phyloP scores from a whole-genome alignment of 441 rosid genomes.

The Eutrema salsugineum region DNA sequence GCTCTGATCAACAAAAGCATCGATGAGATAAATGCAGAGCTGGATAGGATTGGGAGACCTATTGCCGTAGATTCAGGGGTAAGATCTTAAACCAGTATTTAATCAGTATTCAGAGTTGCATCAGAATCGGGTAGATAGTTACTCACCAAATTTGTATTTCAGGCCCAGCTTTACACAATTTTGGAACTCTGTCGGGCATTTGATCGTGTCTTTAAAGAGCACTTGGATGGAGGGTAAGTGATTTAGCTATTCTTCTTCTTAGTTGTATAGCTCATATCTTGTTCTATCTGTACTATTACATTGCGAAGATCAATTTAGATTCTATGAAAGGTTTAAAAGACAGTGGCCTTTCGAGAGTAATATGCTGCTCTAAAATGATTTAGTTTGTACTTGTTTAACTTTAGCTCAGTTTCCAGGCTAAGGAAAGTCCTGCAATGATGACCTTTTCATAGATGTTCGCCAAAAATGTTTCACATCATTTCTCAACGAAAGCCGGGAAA shows the following conservation, averaged over 20 bases:
- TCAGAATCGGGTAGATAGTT: not conserved
- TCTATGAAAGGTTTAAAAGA: not conserved
- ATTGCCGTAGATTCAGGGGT: conserved; percentile 98
- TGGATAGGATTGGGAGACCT: conserved; percentile 97
- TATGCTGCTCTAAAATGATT: not conserved
- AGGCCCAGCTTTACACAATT: conserved; percentile 97
- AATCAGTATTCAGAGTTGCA: not conserved
- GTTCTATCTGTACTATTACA: not conserved
- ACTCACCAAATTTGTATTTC: conserved; percentile 25
- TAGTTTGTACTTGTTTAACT: not conserved
- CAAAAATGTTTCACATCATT: not conserved
- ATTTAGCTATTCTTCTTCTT: conserved; percentile 16
- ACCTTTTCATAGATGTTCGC: not conserved
- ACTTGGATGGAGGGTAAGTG: conserved; percentile 96
- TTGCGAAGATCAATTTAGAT: not conserved
- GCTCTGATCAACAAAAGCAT: conserved; percentile 93
- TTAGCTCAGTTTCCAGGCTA: not conserved
- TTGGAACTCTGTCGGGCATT: conserved; percentile 95
- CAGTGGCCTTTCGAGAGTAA: not conserved
- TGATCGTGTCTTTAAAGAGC: conserved; percentile 98
- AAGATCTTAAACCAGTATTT: conserved; percentile 26
- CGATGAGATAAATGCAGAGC: conserved; percentile 95
- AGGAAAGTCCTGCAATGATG: not conserved
- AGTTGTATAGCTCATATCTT: not conserved
- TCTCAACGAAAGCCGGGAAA: not conserved